phyloP scores from a whole-genome alignment of 2,329 filamentous ascomycete species.

The Cordyceps cateniannulata region DNA sequence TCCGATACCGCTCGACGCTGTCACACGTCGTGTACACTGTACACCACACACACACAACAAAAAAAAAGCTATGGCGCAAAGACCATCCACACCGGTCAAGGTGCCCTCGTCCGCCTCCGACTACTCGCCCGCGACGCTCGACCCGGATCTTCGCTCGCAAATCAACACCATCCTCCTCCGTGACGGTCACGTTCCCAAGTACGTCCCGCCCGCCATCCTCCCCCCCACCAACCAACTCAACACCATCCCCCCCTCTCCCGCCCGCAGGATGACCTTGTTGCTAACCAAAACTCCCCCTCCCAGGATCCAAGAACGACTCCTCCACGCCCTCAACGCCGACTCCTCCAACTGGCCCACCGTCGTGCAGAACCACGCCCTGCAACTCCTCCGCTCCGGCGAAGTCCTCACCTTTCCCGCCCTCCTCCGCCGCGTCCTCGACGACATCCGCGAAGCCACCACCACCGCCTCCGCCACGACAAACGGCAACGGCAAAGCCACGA shows the following conservation, averaged over 20 bases:
- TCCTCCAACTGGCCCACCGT: slow-evolving; percentile 55
- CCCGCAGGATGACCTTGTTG: neutral
- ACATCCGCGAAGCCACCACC: slow-evolving; percentile 47
- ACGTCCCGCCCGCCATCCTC: slow-evolving; percentile 17
- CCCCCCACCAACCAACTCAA: neutral
- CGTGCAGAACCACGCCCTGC: slow-evolving; percentile 53
- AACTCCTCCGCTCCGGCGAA: slow-evolving; percentile 54
- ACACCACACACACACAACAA: neutral
- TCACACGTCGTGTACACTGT: neutral
- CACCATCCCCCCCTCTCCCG: neutral
- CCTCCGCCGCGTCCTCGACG: slow-evolving; percentile 53
- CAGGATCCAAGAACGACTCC: slow-evolving; percentile 59
- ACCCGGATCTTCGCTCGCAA: slow-evolving; percentile 55
- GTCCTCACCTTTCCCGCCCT: slow-evolving; percentile 55
- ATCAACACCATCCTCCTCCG: slow-evolving; percentile 53
- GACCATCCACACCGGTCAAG: slow-evolving; percentile 51
- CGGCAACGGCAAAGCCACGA: neutral
- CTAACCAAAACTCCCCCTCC: neutral
- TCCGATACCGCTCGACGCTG: no score
- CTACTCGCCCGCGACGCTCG: slow-evolving; percentile 54
- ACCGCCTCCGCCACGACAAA: slow-evolving; percentile 11
- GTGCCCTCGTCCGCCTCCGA: slow-evolving; percentile 53
- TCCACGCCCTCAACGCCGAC: slow-evolving; percentile 55
- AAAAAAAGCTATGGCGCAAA: slow-evolving; percentile 33
- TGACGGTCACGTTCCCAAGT: slow-evolving; percentile 56